These are phyloP conservation scores for Penicillium cataractarum DNA, from an alignment of 495 filamentous ascomycete species.

Conservation along the genomic window DNA sequence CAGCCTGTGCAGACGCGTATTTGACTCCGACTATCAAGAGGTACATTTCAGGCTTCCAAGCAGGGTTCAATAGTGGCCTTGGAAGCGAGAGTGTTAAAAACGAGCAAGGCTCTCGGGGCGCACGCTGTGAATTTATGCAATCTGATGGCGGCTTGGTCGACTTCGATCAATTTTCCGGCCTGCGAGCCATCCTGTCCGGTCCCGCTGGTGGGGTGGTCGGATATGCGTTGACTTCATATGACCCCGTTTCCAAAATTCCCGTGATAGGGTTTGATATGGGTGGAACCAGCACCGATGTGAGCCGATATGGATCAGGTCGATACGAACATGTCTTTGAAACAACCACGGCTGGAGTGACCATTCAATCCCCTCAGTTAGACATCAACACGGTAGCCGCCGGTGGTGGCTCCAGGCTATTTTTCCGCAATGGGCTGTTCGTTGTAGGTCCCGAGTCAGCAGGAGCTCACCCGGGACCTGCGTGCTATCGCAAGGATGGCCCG, in stretches of 20 bases:
- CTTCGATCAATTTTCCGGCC: conserved; percentile 50
- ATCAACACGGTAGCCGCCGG: conserved; percentile 97
- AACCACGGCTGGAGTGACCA: conserved; percentile 88
- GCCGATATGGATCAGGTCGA: conserved; percentile 68
- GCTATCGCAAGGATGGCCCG: conserved; percentile 89
- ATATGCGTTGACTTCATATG: conserved; percentile 86
- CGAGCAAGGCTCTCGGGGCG: conserved; percentile 46
- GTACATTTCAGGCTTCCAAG: conserved; percentile 81
- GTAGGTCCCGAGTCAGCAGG: conserved; percentile 91
- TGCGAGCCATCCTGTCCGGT: conserved; percentile 57
- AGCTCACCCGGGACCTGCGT: conserved; percentile 87
- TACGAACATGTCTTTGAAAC: conserved; percentile 96
- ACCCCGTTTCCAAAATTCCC: conserved; percentile 75
- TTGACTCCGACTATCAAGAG: conserved; percentile 87
- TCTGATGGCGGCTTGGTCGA: conserved; percentile 54
- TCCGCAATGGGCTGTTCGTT: conserved; percentile 82
- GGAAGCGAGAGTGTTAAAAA: conserved; percentile 32
- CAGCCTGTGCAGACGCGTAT: conserved; percentile 90
- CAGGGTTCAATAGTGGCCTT: conserved; percentile 55
- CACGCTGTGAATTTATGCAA: conserved; percentile 52
- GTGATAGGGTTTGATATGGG: conserved; percentile 96
- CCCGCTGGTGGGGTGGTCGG: conserved; percentile 75
- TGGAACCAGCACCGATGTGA: conserved; percentile 90
- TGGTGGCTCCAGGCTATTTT: conserved; percentile 82
- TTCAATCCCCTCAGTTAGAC: conserved; percentile 90